These are phyloP conservation scores for Cyberlindnera subsufficiens DNA, from an alignment of 805 yeast species.

Conservation along the genomic window DNA sequence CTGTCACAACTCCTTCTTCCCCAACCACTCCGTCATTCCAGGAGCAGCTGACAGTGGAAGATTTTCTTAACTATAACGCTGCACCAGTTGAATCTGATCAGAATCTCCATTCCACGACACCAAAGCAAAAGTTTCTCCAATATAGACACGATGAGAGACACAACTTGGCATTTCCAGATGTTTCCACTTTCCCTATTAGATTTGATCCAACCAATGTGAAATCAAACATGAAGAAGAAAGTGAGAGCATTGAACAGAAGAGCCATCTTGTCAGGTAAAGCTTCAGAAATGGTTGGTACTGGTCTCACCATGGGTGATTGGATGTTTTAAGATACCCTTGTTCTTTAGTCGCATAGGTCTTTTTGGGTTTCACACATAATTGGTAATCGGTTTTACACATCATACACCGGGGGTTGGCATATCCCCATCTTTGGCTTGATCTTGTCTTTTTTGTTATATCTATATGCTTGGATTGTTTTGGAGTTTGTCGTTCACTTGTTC, in stretches of 20 bases:
- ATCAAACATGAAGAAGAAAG: conserved; percentile 4
- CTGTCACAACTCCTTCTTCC: conserved; percentile 4
- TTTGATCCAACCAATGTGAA: conserved; percentile 16
- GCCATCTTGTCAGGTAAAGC: conserved; percentile 24
- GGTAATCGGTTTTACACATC: not conserved
- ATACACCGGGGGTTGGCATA: not conserved
- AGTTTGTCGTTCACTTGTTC: too few relatives aligned
- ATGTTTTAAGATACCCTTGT: not conserved
- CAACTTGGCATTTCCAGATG: conserved; percentile 25
- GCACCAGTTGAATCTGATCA: conserved; percentile 2
- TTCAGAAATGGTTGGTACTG: conserved; percentile 27
- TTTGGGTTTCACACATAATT: not conserved
- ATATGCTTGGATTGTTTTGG: not conserved
- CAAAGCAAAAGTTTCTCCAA: conserved; percentile 16
- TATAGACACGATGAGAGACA: conserved; percentile 26
- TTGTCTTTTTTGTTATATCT: not conserved
- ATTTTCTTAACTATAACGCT: conserved; percentile 12
- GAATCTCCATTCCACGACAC: not conserved
- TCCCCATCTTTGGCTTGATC: not conserved
- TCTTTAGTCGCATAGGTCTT: not conserved
- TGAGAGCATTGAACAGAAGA: conserved; percentile 25
- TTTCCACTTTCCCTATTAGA: conserved; percentile 24
- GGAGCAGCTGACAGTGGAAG: conserved; percentile 9
- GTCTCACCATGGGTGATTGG: conserved; percentile 22
- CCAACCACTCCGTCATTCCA: not conserved